phyloP scores from a whole-genome alignment of 2,329 filamentous ascomycete species.

The Gaeumannomyces sp. region DNA sequence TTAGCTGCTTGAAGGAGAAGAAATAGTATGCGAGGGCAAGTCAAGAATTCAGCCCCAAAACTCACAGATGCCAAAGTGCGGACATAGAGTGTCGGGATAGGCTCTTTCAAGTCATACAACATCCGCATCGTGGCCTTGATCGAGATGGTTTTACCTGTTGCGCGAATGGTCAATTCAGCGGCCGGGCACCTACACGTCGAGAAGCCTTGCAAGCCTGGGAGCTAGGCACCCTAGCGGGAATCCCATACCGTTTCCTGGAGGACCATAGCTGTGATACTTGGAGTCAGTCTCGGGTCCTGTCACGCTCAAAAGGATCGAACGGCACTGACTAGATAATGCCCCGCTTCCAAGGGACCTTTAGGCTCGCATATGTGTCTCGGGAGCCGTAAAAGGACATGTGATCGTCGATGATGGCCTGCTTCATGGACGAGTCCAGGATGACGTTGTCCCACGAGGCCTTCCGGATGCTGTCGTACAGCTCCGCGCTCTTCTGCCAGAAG shows the following conservation, averaged over 20 bases:
- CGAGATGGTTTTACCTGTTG: conserved; percentile 55
- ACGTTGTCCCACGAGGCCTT: conserved; percentile 58
- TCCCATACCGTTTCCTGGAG: conserved; percentile 45
- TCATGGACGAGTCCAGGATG: conserved; percentile 60
- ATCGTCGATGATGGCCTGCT: conserved; percentile 56
- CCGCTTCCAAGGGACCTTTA: conserved; percentile 64
- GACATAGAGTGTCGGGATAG: conserved; percentile 57
- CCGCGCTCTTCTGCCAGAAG: conserved; percentile 55
- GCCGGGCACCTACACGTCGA: too few species aligned
- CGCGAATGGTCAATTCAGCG: background rate
- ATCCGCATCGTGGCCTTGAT: conserved; percentile 66
- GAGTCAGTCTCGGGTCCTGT: background rate
- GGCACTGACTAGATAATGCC: conserved; percentile 51
- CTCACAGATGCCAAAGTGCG: conserved; percentile 39
- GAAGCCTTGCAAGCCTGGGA: too few species aligned
- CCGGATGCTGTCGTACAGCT: conserved; percentile 51
- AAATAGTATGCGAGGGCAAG: background rate
- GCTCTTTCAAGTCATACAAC: conserved; percentile 45
- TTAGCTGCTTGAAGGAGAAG: background rate
- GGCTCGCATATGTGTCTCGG: conserved; percentile 48
- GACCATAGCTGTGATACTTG: conserved; percentile 37
- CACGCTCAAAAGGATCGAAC: background rate
- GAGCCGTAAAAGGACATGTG: conserved; percentile 59
- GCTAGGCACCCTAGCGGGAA: background rate
- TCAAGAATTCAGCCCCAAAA: conserved; percentile 3